Conservation (phyloP, 345 rosid species). For the Turnera subulata region DNA sequence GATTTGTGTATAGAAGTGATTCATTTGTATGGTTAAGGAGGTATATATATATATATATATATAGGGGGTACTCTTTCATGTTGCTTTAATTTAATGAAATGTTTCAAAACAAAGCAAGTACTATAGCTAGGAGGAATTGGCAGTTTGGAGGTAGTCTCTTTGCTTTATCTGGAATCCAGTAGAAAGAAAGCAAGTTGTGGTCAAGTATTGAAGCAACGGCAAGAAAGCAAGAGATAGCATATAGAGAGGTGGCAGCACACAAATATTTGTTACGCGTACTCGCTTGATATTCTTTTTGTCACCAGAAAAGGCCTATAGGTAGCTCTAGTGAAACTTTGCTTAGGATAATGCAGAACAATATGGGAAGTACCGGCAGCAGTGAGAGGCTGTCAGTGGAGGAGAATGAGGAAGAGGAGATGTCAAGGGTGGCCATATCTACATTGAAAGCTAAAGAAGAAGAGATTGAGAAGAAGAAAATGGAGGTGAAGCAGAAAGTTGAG, state of each 20-base stretch:
- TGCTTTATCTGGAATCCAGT: conserved; percentile 30
- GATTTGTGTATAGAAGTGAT: too few relatives aligned
- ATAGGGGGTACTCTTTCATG: too few relatives aligned
- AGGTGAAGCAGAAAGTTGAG: conserved; percentile 63
- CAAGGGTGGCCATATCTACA: conserved; percentile 48
- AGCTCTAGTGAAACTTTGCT: too few relatives aligned
- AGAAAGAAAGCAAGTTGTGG: conserved; percentile 26
- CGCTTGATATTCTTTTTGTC: too few relatives aligned
- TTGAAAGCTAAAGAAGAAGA: conserved; percentile 76
- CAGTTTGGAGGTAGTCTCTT: background rate
- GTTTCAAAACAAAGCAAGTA: background rate
- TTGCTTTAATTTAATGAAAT: too few relatives aligned
- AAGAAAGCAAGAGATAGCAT: conserved; percentile 4
- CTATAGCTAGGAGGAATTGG: too few relatives aligned
- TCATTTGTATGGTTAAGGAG: too few relatives aligned
- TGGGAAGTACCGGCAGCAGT: conserved; percentile 25
- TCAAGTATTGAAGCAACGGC: conserved; percentile 37
- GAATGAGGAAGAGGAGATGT: conserved; percentile 47
- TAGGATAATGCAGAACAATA: conserved; percentile 4
- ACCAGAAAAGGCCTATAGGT: background rate
- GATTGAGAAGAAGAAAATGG: conserved; percentile 71
- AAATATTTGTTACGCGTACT: too few relatives aligned
- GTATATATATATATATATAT: too few relatives aligned
- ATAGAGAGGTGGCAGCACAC: too few relatives aligned
- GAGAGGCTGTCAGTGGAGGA: conserved; percentile 44